Base-by-base conservation (phyloP, 805 yeast species). In the Kregervanrija delftensis region DNA sequence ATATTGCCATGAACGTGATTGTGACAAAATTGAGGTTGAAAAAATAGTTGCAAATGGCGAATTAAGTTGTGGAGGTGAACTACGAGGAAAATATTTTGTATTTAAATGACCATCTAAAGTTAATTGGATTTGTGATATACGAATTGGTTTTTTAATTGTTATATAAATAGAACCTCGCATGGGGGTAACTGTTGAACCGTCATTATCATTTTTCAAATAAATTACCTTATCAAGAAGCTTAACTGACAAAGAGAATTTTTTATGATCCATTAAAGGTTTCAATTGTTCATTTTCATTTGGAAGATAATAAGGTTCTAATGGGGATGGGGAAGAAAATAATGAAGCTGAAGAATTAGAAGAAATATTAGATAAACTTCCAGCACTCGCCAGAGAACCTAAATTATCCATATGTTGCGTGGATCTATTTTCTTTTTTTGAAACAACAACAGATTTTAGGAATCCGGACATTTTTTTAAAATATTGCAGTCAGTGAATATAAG, bases 161-260 rank as follows among this genome's bases (percentile, higher is more conserved):
- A 58, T 37, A 5, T 45, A 42, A 11, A 58, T 37, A 40, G 48
- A 51, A 1, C 63, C 63, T 36, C 60, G 40, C 15, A 58, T 37
- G 3, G 60, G 57, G 33, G 51, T 46, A 10, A 41, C 14, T 4
- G 39, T 33, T 4, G 35, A 17, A 16, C 34, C 28, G 9, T 40
- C 33, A 8, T 44, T 37, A 12, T 41, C 40, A 6, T 44, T 28
- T 13, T 47, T 45, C 11, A 54, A 42, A 36, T 49, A 52, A 2
- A 51, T 30, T 6, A 44, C 37, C 16, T 42, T 37, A 37, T 52
- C 55, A 10, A 54, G 28, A 13, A 49, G 33, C 22, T 37, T 46
- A 17, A 50, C 11, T 12, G 48, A 42, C 11, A 49, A n/a, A 11
- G 34, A 16, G 30, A 15, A 22, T 12, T 41, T 40, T 28, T 35